A percentile compares a stretch with the other conserved stretches of the same genome.
Conservation (phyloP, 768 basidiomycete genomes). For the Pisolithus orientalis region DNA sequence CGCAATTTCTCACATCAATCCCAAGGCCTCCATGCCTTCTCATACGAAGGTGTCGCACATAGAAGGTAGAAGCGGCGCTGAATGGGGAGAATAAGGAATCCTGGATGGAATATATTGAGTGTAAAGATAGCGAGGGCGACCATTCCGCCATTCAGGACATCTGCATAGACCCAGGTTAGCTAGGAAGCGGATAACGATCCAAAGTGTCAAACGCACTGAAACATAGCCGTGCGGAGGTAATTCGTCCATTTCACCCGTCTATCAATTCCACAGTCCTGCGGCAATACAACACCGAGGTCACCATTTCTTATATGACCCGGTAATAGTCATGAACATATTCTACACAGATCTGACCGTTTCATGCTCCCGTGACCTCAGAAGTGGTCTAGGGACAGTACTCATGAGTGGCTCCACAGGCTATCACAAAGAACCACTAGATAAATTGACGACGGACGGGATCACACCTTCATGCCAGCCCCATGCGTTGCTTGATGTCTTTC, state of each 20-base stretch:
- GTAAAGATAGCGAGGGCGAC: conserved; percentile 25
- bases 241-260: conserved; percentile 37
- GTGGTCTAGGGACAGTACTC: too few species aligned
- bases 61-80: conserved; percentile 7
- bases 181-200: neutral
- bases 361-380: too few species aligned
- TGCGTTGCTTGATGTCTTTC: conserved; percentile 52
- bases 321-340: too few species aligned
- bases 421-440: too few species aligned
- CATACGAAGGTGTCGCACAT: too few species aligned
- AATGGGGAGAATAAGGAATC: conserved; percentile 7
- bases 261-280: neutral
- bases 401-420: too few species aligned
- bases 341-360: too few species aligned
- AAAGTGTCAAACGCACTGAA: conserved; percentile 31
- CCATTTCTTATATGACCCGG: too few species aligned
- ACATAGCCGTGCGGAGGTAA: conserved; percentile 42
- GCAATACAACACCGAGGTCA: too few species aligned
- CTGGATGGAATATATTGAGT: conserved; percentile 25
- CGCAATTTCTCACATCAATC: neutral
- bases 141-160: conserved; percentile 26
- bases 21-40: too few species aligned
- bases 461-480: conserved; percentile 44
- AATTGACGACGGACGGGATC: too few species aligned
- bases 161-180: neutral